Base-by-base conservation (phyloP, 129 eudicot species). In the Saussurea involucrata region DNA sequence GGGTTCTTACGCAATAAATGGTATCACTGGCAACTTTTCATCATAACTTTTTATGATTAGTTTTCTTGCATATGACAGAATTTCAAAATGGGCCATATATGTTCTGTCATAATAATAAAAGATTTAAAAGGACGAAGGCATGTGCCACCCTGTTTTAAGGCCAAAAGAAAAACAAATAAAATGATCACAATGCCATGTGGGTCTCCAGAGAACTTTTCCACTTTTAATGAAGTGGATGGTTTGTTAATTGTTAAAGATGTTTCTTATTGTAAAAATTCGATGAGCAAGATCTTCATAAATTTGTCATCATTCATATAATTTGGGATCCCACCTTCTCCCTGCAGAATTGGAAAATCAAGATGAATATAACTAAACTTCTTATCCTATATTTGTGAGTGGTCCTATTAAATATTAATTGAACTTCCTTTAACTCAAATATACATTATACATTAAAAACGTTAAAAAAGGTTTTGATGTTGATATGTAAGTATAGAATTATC, bases 161-260 rank as follows among this genome's bases (percentile, higher is more conserved):
- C 78, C 42, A 64, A 64, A 64, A 31, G 36, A 33, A 79, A 79
- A 71, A 24, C 67, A 37, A 24, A 72, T 29, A 79, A 79, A 63
- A 71, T 79, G 18, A 79, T 53, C 68, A 79, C 29, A 72, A 44
- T 65, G 57, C 67, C 83, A 79, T 72, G 83, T 72, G 83, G 72
- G 72, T 68, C 61, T 37, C 81, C 70, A 66, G 20, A 77, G n/a
- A 68, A 55, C 77, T 77, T 77, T 68, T 75, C 75, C 13, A 24
- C 28, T 49, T 37, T 49, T 76, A 73, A 76, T 76, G 80, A 66
- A 70, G 68, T 76, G 80, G 74, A 76, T 66, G 72, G 24, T 37
- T 42, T 72, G n/a, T n/a, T n/a, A n/a, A n/a, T n/a, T n/a, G n/a
- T 31, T 70, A 57, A 55, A 55, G 5, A 76, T 57, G 67, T n/a